Conservation (phyloP, 257 asterid genomes). For the Voacanga thouarsii region DNA sequence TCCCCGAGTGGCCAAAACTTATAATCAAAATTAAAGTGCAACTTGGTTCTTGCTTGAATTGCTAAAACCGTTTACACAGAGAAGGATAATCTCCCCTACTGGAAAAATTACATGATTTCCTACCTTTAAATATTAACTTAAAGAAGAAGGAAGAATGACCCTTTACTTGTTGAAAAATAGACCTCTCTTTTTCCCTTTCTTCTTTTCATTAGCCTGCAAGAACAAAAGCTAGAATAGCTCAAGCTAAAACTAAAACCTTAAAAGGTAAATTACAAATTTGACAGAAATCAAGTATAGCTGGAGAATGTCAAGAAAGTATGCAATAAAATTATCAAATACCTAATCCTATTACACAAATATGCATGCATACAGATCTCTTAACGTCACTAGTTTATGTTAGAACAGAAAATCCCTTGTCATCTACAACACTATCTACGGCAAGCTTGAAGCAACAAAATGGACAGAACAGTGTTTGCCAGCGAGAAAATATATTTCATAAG, state of each 20-base stretch:
- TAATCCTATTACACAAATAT: neutral
- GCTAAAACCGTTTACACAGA: neutral
- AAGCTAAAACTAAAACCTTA: neutral
- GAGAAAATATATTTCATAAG: neutral
- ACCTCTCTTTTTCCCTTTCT: slow-evolving; percentile 65
- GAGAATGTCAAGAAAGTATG: neutral
- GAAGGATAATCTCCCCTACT: neutral
- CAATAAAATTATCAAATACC: neutral
- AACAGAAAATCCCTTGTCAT: neutral
- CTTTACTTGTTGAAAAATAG: slow-evolving; percentile 64
- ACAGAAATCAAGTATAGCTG: neutral
- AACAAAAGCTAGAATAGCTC: slow-evolving; percentile 5
- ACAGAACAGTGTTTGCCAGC: neutral
- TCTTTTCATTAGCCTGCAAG: slow-evolving; percentile 83
- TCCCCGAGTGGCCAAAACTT: neutral
- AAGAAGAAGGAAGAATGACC: neutral
- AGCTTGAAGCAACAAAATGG: too few relatives aligned
- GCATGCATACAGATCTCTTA: neutral
- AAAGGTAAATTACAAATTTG: too few relatives aligned
- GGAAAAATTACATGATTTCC: neutral
- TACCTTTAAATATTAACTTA: neutral
- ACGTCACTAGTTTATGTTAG: neutral
- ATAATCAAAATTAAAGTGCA: neutral
- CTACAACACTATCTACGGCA: neutral
- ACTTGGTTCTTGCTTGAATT: neutral